A percentile compares a stretch with the other conserved stretches of the same genome.
These are phyloP conservation scores for Ramichloridium luteum DNA, from an alignment of 2,329 filamentous ascomycete species.

Conservation along the genomic window DNA sequence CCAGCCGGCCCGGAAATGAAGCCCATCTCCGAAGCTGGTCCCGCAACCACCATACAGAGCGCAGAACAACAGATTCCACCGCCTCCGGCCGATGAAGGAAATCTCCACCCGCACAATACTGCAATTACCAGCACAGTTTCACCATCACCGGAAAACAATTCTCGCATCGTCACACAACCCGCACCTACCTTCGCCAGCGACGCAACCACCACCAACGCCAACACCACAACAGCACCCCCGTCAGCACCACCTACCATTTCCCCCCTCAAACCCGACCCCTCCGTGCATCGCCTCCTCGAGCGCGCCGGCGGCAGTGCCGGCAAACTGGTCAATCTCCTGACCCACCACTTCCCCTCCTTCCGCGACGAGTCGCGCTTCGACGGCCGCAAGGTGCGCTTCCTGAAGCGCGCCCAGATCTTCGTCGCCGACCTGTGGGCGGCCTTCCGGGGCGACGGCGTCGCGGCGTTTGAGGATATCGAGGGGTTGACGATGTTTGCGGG, in stretches of 20 bases:
- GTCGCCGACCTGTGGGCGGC: slow-evolving; percentile 96
- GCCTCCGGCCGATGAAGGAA: no score
- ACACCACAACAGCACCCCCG: no score
- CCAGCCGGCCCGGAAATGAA: background rate
- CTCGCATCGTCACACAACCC: no score
- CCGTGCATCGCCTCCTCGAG: slow-evolving; percentile 59
- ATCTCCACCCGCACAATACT: no score
- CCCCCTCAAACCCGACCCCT: slow-evolving; percentile 26
- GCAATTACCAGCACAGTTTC: no score
- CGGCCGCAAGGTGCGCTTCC: slow-evolving; percentile 61
- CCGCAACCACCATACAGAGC: background rate
- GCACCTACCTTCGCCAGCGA: no score
- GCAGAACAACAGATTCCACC: no score
- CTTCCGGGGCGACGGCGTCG: slow-evolving; percentile 69
- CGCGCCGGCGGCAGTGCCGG: slow-evolving; percentile 70
- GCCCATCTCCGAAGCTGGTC: background rate
- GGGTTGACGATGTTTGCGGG: slow-evolving; percentile 94
- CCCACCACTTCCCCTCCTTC: slow-evolving; percentile 73
- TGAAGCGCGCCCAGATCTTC: slow-evolving; percentile 92
- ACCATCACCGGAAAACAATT: no score
- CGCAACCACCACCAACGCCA: no score
- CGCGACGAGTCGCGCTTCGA: slow-evolving; percentile 68
- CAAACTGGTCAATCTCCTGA: slow-evolving; percentile 72
- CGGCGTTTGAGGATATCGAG: slow-evolving; percentile 78
- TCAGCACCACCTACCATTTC: no score